Evolutionary conservation across 2,329 filamentous ascomycete genomes (phyloP), one percentile per base, ranked within the genome.

Genomic region (Teratosphaeria zuluensis): DNA sequence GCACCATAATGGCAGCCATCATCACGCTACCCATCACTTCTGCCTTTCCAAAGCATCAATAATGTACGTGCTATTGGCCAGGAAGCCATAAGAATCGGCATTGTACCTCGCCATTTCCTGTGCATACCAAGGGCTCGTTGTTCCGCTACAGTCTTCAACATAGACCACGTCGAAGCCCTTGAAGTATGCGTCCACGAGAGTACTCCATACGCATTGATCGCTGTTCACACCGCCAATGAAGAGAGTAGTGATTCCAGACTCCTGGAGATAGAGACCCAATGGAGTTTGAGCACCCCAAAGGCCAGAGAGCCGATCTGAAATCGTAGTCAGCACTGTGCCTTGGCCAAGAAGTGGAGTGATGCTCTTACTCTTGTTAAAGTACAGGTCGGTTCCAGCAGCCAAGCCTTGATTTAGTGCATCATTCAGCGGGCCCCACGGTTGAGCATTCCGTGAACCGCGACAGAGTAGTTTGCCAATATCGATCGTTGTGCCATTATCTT

Each of bases 151-250:
- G 53, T 70, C 69, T 51, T 69, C 66, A 19, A 69, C 68, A 46
- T 67, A 70, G 3, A 70, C 65, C 30, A 69, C 64, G 56, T 70
- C 69, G 55, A 67, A 70, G 48, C 69, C 68, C 61, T 71, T 71
- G 63, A 69, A 71, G 58, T 69, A 70, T 0, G 68, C 68, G 58
- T 71, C 69, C 1, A 70, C 63, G 32, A 71, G 63, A 14, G 67
- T 70, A 21, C 65, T 62, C 68, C 68, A 71, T 21, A 70, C 68
- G 54, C 69, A 70, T 56, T 70, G 68, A 59, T 71, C 68, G 2
- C 66, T 68, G 56, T 70, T 71, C 5, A 71, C 69, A 51, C 69
- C 69, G 4, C 68, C 68, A 24, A 71, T 67, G 61, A 71, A 71
- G 16, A 71, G 62, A 1, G 68, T 71, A 35, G 68, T 71, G 58